Percentiles rank a stretch among this genome's conserved stretches.
phyloP scores from a whole-genome alignment of 495 filamentous ascomycete genomes.

The Podospora appendiculata region DNA sequence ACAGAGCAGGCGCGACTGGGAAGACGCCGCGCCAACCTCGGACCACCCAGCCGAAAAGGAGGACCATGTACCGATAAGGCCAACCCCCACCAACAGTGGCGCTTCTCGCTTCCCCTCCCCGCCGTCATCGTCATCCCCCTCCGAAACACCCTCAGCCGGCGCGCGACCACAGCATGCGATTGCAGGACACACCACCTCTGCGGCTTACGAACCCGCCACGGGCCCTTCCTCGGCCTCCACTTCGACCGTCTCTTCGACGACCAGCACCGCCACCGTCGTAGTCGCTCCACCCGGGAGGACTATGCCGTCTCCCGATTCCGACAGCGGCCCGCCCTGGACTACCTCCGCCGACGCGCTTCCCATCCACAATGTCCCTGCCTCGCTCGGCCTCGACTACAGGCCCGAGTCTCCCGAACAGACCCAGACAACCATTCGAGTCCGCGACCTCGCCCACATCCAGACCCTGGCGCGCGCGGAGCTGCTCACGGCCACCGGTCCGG shows the following conservation, averaged over 20 bases:
- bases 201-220: slow-evolving; percentile 12
- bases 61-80: slow-evolving; percentile 7
- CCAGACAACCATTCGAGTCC: slow-evolving; percentile 57
- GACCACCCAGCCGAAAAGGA: slow-evolving; percentile 2
- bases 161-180: slow-evolving; percentile 31
- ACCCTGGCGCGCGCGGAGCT: slow-evolving; percentile 74
- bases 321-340: slow-evolving; percentile 15
- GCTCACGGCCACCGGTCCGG: slow-evolving; percentile 36
- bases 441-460: slow-evolving; percentile 81
- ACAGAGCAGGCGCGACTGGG: slow-evolving; percentile 1
- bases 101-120: slow-evolving; percentile 40
- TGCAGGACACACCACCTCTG: slow-evolving; percentile 14
- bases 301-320: slow-evolving; percentile 58
- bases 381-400: slow-evolving; percentile 4
- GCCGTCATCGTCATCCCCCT: slow-evolving; percentile 40
- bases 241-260: slow-evolving; percentile 36
- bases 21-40: slow-evolving; percentile 9
- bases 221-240: slow-evolving; percentile 29
- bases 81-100: slow-evolving; percentile 20
- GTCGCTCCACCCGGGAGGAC: slow-evolving; percentile 16
- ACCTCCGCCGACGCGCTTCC: slow-evolving; percentile 5
- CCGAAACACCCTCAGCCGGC: slow-evolving; percentile 26
- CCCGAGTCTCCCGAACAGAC: slow-evolving; percentile 13
- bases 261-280: slow-evolving; percentile 24
- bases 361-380: slow-evolving; percentile 12